A percentile compares a stretch with the other conserved stretches of the same genome.
These are phyloP conservation scores for Saprolegnia parasitica DNA, from an alignment of 352 stramenopile genomes.

Conservation along the genomic window DNA sequence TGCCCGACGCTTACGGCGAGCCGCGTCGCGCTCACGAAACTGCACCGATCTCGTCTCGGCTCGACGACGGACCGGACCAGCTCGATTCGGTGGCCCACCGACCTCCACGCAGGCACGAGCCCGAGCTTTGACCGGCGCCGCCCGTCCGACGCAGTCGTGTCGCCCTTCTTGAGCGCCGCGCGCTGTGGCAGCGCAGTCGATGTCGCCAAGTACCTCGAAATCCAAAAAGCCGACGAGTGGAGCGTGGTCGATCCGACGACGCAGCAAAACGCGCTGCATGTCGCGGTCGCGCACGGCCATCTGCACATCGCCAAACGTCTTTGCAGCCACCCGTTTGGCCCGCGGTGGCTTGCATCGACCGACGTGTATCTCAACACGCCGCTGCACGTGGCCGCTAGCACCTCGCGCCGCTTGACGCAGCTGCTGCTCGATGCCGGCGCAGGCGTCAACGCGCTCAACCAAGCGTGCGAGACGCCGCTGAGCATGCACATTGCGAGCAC, in stretches of 20 bases:
- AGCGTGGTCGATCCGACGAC: not conserved
- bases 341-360: not conserved
- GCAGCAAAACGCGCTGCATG: not conserved
- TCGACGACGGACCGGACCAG: too few species aligned
- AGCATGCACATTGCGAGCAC: slow-evolving; percentile 60
- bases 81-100: too few species aligned
- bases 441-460: slow-evolving; percentile 61
- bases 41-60: too few species aligned
- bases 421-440: slow-evolving; percentile 51
- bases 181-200: not conserved
- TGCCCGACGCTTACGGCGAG: too few species aligned
- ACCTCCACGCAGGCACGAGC: too few species aligned
- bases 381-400: slow-evolving; percentile 53
- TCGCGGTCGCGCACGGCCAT: not conserved
- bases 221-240: not conserved
- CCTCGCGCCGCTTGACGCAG: slow-evolving; percentile 60
- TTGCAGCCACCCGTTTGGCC: not conserved
- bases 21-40: too few species aligned
- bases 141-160: too few species aligned
- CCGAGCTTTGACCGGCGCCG: too few species aligned
- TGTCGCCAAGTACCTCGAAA: not conserved
- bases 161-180: not conserved
- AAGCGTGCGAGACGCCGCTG: slow-evolving; percentile 59
- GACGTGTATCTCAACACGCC: slow-evolving; percentile 43
- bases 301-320: not conserved